Evolutionary conservation across 179 eudicot genomes (phyloP).

Genomic region (Gypsophila paniculata): DNA sequence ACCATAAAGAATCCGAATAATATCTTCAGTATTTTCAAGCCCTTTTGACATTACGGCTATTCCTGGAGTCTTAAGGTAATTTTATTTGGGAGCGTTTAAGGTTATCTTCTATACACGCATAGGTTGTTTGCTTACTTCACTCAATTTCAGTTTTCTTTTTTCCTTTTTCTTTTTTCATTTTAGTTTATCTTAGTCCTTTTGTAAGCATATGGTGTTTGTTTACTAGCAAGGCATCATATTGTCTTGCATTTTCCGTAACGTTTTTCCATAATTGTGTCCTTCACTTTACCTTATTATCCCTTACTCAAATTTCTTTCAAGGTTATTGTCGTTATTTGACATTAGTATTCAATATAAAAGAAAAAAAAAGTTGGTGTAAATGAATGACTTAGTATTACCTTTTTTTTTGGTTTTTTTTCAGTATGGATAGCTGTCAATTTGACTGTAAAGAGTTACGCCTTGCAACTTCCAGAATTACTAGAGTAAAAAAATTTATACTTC

Average conservation of each 20-base stretch:
- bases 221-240: too few relatives aligned
- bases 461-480: constrained; percentile 11
- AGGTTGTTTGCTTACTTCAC: too few relatives aligned
- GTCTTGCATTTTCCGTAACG: too few relatives aligned
- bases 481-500: constrained; percentile 6
- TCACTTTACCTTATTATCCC: too few relatives aligned
- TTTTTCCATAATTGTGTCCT: too few relatives aligned
- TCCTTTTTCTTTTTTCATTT: background rate
- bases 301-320: too few relatives aligned
- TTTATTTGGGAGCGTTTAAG: background rate
- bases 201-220: too few relatives aligned
- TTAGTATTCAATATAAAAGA: too few relatives aligned
- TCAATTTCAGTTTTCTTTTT: background rate
- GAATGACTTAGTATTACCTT: background rate
- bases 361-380: background rate
- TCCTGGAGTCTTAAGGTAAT: constrained; percentile 17
- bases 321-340: too few relatives aligned
- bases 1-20: too few relatives aligned
- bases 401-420: background rate
- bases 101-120: background rate
- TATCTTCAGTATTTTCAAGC: too few relatives aligned
- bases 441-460: constrained; percentile 16
- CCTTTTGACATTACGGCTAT: constrained; percentile 19
- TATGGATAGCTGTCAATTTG: constrained; percentile 16
- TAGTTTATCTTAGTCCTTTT: too few relatives aligned